Conservation (phyloP, 257 asterid species). For the Osmanthus fragrans region DNA sequence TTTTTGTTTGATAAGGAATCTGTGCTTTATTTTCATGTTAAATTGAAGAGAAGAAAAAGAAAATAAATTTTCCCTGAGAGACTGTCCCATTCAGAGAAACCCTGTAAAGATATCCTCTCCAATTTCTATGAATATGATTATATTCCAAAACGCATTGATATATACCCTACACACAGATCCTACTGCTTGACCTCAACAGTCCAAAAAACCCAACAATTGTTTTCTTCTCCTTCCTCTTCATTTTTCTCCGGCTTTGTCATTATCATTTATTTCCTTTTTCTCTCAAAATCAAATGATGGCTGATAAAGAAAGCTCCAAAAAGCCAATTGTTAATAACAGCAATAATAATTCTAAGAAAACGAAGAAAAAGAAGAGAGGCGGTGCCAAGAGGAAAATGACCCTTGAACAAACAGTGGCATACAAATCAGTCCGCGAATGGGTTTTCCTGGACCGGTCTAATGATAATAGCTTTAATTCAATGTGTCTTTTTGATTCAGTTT, state of each 20-base stretch:
- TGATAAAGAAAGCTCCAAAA: conserved; percentile 57
- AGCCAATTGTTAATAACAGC: conserved; percentile 27
- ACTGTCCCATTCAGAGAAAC: no score
- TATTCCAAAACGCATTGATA: conserved; percentile 22
- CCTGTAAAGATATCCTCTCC: neutral
- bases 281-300: conserved; percentile 37
- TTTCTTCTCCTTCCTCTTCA: neutral
- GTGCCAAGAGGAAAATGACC: conserved; percentile 82
- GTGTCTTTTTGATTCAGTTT: conserved; percentile 34
- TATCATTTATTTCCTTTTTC: neutral
- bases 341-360: conserved; percentile 35
- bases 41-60: no score
- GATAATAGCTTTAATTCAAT: conserved; percentile 5
- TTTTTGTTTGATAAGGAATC: conserved; percentile 5
- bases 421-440: conserved; percentile 85
- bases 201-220: conserved; percentile 11
- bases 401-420: conserved; percentile 82
- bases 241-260: conserved; percentile 1
- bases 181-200: conserved; percentile 22
- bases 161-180: conserved; percentile 32
- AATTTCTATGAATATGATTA: conserved; percentile 26
- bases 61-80: no score
- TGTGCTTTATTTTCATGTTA: neutral
- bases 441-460: conserved; percentile 62
- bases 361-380: conserved; percentile 96